Conservation (phyloP, 2,329 filamentous ascomycete species). For the Fusarium zealandicum region DNA sequence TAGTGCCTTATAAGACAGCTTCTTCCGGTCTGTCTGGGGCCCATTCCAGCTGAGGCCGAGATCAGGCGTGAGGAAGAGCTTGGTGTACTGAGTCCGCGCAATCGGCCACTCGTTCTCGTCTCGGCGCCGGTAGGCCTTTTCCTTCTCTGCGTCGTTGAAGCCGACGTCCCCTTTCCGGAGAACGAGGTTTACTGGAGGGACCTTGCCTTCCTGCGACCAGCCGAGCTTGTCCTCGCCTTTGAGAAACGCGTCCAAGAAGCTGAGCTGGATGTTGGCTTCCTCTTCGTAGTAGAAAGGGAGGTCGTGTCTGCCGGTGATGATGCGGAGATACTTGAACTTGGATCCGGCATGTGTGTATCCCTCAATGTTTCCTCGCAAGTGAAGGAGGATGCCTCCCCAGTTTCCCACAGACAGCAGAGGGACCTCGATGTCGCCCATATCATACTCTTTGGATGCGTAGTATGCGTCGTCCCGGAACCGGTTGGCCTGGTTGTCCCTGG, state of each 20-base stretch:
- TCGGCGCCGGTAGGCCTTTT: too few species aligned
- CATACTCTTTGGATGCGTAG: slow-evolving; percentile 70
- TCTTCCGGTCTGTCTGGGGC: slow-evolving; percentile 38
- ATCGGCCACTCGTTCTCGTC: too few species aligned
- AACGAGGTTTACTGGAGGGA: slow-evolving; percentile 66
- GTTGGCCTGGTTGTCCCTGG: too few species aligned
- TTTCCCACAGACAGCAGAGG: slow-evolving; percentile 75
- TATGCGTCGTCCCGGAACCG: slow-evolving; percentile 68
- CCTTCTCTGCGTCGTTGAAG: too few species aligned
- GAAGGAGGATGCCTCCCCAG: too few species aligned
- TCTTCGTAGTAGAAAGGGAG: slow-evolving; percentile 75
- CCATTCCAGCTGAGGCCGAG: slow-evolving; percentile 44
- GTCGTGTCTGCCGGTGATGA: slow-evolving; percentile 75
- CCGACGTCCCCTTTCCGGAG: slow-evolving; percentile 71
- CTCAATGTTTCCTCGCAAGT: slow-evolving; percentile 73
- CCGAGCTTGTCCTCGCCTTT: slow-evolving; percentile 69
- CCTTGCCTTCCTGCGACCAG: slow-evolving; percentile 64
- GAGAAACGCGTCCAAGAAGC: slow-evolving; percentile 75
- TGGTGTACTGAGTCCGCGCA: too few species aligned
- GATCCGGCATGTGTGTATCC: slow-evolving; percentile 70
- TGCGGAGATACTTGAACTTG: slow-evolving; percentile 71
- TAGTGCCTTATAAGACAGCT: slow-evolving; percentile 65
- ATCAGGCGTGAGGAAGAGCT: too few species aligned
- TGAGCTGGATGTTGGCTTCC: slow-evolving; percentile 71
- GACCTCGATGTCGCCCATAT: slow-evolving; percentile 70